phyloP scores from a whole-genome alignment of 164 flowering plant genomes.

The Aristolochia fimbriata region DNA sequence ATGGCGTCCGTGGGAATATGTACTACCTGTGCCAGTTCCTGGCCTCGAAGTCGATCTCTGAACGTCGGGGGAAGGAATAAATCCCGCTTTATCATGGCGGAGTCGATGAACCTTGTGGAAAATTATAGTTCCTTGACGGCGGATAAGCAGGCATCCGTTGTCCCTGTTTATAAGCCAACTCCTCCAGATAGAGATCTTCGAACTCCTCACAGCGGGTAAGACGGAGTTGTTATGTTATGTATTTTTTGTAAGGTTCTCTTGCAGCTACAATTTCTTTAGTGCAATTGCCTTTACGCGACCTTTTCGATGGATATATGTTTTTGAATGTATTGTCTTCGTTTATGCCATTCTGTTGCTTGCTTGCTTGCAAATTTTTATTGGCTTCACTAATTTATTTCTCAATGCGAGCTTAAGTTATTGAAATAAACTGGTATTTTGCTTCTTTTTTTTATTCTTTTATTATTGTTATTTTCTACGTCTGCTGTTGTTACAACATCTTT shows the following conservation, averaged over 20 bases:
- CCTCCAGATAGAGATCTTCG: slow-evolving; percentile 63
- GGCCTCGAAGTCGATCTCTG: too few species aligned
- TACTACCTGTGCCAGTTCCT: too few species aligned
- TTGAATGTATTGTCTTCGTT: neutral
- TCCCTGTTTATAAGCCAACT: slow-evolving; percentile 58
- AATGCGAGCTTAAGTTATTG: too few species aligned
- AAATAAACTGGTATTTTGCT: too few species aligned
- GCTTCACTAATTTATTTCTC: neutral
- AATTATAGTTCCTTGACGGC: neutral
- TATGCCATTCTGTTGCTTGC: neutral
- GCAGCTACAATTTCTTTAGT: too few species aligned
- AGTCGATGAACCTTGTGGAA: neutral
- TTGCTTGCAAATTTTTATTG: neutral
- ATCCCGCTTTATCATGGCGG: slow-evolving; percentile 3
- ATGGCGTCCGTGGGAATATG: too few species aligned
- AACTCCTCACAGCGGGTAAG: slow-evolving; percentile 98
- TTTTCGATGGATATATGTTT: neutral
- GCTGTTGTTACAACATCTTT: neutral
- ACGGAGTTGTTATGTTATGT: neutral
- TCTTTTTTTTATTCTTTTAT: too few species aligned
- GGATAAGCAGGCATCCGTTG: slow-evolving; percentile 14
- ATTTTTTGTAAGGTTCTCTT: too few species aligned
- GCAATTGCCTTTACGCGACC: too few species aligned
- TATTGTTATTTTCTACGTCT: too few species aligned
- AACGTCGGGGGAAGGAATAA: neutral